Conservation (phyloP, 345 rosid species). For the Bruguiera sexangula region DNA sequence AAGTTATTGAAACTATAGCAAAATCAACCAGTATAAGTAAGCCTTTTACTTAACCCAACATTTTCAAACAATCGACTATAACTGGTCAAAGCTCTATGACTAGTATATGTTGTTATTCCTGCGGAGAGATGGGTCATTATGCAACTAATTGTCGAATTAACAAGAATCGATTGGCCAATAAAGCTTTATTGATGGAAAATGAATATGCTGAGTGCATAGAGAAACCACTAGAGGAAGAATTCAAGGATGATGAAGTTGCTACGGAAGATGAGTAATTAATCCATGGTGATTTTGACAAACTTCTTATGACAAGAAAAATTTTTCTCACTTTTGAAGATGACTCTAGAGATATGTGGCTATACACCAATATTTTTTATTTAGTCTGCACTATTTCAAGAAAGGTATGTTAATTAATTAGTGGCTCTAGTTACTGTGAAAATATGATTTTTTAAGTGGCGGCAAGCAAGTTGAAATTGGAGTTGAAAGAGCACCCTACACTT, state of each 20-base stretch:
- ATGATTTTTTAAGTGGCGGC: not conserved
- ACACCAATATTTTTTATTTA: no score
- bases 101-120: not conserved
- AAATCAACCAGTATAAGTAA: no score
- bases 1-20: no score
- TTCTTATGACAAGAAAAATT: not conserved
- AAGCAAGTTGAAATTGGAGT: no score
- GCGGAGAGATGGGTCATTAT: not conserved
- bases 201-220: not conserved
- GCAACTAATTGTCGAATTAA: not conserved
- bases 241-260: not conserved
- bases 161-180: not conserved
- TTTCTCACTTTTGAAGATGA: not conserved
- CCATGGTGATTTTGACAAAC: not conserved
- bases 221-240: not conserved
- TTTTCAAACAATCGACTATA: not conserved
- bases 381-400: not conserved
- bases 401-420: not conserved
- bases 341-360: rapidly evolving
- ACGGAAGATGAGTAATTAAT: not conserved
- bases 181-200: not conserved
- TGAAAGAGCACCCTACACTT: not conserved
- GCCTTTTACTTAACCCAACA: not conserved
- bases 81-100: no score
- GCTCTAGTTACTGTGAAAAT: no score